These are phyloP conservation scores for Meira miltonrushii DNA, from an alignment of 1,284 basidiomycete species.

Conservation along the genomic window DNA sequence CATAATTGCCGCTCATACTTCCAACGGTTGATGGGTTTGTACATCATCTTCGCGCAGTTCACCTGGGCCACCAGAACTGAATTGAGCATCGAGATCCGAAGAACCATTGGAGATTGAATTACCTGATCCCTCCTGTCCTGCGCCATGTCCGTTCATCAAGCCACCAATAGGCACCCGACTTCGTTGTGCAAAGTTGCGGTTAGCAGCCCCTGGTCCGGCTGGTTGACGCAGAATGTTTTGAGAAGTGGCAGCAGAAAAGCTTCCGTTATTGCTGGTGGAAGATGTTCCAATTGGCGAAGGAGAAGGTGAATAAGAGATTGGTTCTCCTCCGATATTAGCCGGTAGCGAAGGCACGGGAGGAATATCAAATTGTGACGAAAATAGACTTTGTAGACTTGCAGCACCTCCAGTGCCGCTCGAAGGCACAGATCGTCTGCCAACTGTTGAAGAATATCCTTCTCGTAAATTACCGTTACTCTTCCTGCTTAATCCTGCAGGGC, in stretches of 20 bases:
- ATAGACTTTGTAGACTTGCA: conserved; percentile 35
- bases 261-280: neutral
- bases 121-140: neutral
- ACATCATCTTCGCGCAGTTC: no score
- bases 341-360: conserved; percentile 33
- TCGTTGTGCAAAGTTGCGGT: conserved; percentile 9
- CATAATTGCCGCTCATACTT: no score
- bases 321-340: conserved; percentile 14
- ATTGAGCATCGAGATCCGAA: neutral
- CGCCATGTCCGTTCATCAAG: neutral
- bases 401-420: conserved; percentile 29
- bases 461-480: conserved; percentile 36
- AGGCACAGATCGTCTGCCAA: conserved; percentile 51
- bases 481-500: conserved; percentile 11
- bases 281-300: conserved; percentile 20
- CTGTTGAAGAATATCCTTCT: conserved; percentile 36
- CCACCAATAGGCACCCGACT: conserved; percentile 3
- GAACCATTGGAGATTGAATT: neutral
- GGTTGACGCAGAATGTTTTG: conserved; percentile 9
- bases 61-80: neutral
- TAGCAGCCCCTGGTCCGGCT: conserved; percentile 3
- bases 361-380: conserved; percentile 41
- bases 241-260: conserved; percentile 1
- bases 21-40: no score
- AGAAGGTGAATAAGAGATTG: conserved; percentile 4